Base-by-base conservation (phyloP, 2,329 filamentous ascomycete genomes). In the Aspergillus piperis region DNA sequence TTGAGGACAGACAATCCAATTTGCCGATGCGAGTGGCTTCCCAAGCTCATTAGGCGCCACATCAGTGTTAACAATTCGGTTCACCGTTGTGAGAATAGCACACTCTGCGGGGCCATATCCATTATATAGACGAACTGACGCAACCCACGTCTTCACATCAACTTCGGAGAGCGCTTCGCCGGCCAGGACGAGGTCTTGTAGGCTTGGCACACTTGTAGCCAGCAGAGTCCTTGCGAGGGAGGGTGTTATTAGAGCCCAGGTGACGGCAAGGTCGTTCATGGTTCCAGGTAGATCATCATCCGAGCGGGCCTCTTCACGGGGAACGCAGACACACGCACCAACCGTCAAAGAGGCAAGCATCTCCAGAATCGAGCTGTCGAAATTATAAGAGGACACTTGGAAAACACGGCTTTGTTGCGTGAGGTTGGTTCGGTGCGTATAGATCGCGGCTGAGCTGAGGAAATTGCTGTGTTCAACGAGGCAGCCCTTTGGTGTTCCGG, bases 161-260 rank as follows among this genome's bases (percentile, higher is more conserved):
- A n/a, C 50, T 13, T 19, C 44, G 15, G 39, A 32, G 8, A 56
- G 13, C 1, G 59, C n/a, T 25, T 62, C 59, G 5, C 60, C 64
- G 58, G 39, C 59, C 3, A 58, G 25, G 3, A 52, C 19, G 13
- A 62, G 42, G 8, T 21, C 63, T 52, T 21, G 59, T 1, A 56
- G 30, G 2, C 15, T n/a, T 1, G 58, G 64, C 44, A 25, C 62
- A 58, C 21, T 61, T 62, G 17, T 23, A 8, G 51, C 25, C 2
- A 68, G 57, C 15, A 74, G 54, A 1, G 66, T 66, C n/a, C 65
- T 32, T 19, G 67, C 66, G 19, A 71, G 60, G 5, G 73, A 73
- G 2, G 78, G 77, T 1, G 78, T 80, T 2, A 78, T 59, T 7
- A 67, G 58, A 6, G 73, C 71, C 62, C 70, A 73, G 48, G 78